Base-by-base conservation (phyloP, 192 early-diverging fungal genomes). In the Umbelopsis ramanniana region DNA sequence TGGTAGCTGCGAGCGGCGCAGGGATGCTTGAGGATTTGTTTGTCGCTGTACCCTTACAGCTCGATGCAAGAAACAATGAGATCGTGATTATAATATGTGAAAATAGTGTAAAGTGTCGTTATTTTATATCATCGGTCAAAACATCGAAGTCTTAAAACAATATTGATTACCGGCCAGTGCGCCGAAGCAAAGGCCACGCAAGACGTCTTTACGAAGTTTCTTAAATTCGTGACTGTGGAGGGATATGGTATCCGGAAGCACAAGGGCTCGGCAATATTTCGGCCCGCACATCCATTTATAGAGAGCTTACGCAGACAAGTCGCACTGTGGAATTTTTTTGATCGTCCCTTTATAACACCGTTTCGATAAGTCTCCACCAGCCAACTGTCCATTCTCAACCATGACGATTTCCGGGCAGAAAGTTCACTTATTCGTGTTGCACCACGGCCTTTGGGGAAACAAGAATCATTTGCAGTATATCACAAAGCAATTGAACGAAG, bases 361-460 rank as follows among this genome's bases (percentile, higher is more conserved):
- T 54, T 26, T 26, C 11, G 53, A 22, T 12, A 22, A 26, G 53
- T 54, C 53, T 29, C 29, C 29, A 29, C 53, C 53, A 24, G 17
- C 33, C 24, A 35, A 11, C 17, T 35, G 21, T 11, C 19, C 33
- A 14, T 15, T 63, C 57, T 63, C 33, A 37, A 37, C 43, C 0
- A 70, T 52, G 37, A 14, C 38, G 29, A 24, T 5, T 8, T 50
- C 48, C 7, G 40, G 5, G 17, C 35, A 72, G 11, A 38, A 52
- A 46, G 73, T 78, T 1, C 90, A 92, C 68, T 72, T 92, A 14
- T 70, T 88, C 33, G 87, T 92, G 24, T 54, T 89, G 9, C 83
- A 85, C 22, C 88, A 92, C 73, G 91, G 91, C 19, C 80, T 90
- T 17, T 92, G 89, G 89, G 89, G 89, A 8, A 81, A 86, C 35